Base-by-base conservation (phyloP, 2,329 filamentous ascomycete species). In the Decorospora gaudefroyi region DNA sequence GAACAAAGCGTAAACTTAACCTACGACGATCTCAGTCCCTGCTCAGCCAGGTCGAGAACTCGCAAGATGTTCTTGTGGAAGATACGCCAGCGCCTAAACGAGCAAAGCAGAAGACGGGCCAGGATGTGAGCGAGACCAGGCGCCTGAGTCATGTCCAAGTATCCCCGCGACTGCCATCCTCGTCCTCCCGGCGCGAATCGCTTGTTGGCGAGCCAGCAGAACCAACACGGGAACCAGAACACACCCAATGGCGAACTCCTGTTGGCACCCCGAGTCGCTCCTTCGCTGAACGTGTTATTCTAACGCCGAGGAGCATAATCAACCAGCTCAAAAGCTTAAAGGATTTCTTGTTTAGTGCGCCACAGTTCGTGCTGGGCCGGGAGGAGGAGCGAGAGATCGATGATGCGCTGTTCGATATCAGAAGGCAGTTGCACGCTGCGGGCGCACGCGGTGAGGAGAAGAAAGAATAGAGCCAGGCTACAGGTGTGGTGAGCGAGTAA, bases 381-480 rank as follows among this genome's bases (percentile, higher is more conserved):
- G 76, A 80, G 8, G 83, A 88, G 49, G 81, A 90, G 39, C 78
- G 84, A 46, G 78, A 85, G 64, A 78, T 93, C 54, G 88, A 93
- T 62, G 86, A 91, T 63, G 73, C 89, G 58, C 77, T 93, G 64
- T 88, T 91, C 74, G 86, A 92, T 66, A 82, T 92, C 53, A 85
- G 87, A 67, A 78, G 81, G 51, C 83, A 87, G 66, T 77, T 91
- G 37, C 87, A 87, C 65, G 82, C 85, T 42, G 88, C 88, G 11
- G 84, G 84, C 59, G 75, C 75, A 59, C 78, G 86, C 16, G 57
- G 54, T 5, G 54, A 56, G 26, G 41, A 33, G 3, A 26, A 5
- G 1, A 6, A 15, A 6, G 19, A 31, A 2, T 12, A 9, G n/a
- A 13, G n/a, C 4, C 1, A 4, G 18, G 17, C n/a, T n/a, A n/a